phyloP scores from a whole-genome alignment of 371 early-diverging fungal genomes.

The Parasitella parasitica region DNA sequence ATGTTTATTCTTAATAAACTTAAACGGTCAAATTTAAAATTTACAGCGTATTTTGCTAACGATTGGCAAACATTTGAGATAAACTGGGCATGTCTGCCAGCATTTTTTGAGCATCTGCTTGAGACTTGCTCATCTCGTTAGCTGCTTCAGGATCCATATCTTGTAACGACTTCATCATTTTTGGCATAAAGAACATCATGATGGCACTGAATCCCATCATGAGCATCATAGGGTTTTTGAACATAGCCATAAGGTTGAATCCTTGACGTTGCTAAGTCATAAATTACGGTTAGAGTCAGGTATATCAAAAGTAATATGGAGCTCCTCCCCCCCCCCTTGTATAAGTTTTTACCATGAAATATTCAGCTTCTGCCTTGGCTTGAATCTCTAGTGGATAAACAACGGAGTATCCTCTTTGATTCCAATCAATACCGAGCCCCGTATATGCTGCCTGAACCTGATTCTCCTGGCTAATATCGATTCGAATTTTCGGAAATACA shows the following conservation, averaged over 20 bases:
- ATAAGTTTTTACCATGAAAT: slow-evolving; percentile 49
- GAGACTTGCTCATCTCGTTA: slow-evolving; percentile 36
- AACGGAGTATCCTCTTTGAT: slow-evolving; percentile 31
- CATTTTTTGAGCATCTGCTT: slow-evolving; percentile 42
- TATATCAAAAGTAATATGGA: background rate
- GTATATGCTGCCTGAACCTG: slow-evolving; percentile 37
- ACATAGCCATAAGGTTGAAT: slow-evolving; percentile 44
- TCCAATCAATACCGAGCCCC: slow-evolving; percentile 37
- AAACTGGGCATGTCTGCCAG: slow-evolving; percentile 43
- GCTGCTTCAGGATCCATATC: slow-evolving; percentile 44
- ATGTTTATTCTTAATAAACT: background rate
- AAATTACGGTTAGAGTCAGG: background rate
- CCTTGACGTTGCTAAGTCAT: slow-evolving; percentile 40
- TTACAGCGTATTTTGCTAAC: slow-evolving; percentile 1
- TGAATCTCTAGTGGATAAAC: slow-evolving; percentile 41
- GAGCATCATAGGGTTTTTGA: slow-evolving; percentile 54
- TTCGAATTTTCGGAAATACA: slow-evolving; percentile 48
- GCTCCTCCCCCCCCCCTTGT: background rate
- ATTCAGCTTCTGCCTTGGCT: slow-evolving; percentile 47
- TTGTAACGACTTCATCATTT: slow-evolving; percentile 35
- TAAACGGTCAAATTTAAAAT: background rate
- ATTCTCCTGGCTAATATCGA: slow-evolving; percentile 38
- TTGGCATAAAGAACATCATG: slow-evolving; percentile 51
- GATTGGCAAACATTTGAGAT: slow-evolving; percentile 32
- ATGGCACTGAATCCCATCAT: slow-evolving; percentile 48